These are phyloP conservation scores for Aquilaria agallochum DNA, from an alignment of 441 rosid genomes.

Conservation along the genomic window DNA sequence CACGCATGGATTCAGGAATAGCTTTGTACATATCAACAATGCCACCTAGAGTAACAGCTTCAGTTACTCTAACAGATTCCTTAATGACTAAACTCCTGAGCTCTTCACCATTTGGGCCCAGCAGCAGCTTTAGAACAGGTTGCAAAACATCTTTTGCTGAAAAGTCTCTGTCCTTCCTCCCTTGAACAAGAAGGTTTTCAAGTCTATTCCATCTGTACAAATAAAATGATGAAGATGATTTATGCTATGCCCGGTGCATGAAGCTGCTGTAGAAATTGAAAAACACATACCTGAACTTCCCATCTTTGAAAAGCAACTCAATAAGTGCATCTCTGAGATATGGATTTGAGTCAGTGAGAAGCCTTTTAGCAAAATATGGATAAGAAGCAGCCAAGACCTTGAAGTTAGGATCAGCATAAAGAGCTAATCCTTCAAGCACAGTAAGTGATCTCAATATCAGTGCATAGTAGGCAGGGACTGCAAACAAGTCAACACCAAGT, in stretches of 20 bases:
- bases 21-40: conserved; percentile 67
- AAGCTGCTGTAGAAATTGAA: conserved; percentile 3
- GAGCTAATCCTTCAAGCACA: conserved; percentile 96
- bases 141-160: conserved; percentile 87
- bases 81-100: conserved; percentile 74
- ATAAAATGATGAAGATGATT: conserved; percentile 9
- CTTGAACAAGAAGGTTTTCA: conserved; percentile 89
- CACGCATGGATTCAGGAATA: conserved; percentile 52
- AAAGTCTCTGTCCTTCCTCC: conserved; percentile 92
- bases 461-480: conserved; percentile 96
- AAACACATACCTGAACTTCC: conserved; percentile 64
- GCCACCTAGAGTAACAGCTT: conserved; percentile 62
- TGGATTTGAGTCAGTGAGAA: conserved; percentile 96
- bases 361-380: conserved; percentile 99
- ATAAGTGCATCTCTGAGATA: conserved; percentile 96
- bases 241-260: conserved; percentile 5
- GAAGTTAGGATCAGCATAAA: conserved; percentile 89
- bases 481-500: conserved; percentile 22
- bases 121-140: conserved; percentile 74
- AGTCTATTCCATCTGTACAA: conserved; percentile 86
- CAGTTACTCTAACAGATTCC: conserved; percentile 81
- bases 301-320: conserved; percentile 95
- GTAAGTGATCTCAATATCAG: conserved; percentile 93
- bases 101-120: conserved; percentile 80
- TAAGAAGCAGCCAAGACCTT: conserved; percentile 96